Evolutionary conservation across 2,329 filamentous ascomycete species (phyloP).

Genomic region (Neofusicoccum ribis): DNA sequence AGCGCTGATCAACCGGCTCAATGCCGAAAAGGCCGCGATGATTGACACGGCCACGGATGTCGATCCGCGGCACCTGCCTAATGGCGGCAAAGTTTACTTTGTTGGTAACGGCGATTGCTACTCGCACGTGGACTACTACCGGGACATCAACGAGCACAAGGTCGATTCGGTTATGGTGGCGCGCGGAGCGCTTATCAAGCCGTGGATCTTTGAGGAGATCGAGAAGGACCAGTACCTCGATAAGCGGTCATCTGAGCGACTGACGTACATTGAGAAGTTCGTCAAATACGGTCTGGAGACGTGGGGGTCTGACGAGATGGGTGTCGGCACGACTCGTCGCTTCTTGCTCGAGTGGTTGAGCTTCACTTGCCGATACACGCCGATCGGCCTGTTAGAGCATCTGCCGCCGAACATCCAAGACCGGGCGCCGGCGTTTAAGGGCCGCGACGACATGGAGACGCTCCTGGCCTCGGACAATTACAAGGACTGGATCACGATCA

Average conservation of each 20-base stretch:
- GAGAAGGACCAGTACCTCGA: slow-evolving; percentile 89
- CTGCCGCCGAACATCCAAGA: slow-evolving; percentile 89
- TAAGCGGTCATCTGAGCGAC: slow-evolving; percentile 85
- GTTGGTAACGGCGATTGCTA: slow-evolving; percentile 96
- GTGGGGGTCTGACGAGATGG: slow-evolving; percentile 95
- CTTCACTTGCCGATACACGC: slow-evolving; percentile 90
- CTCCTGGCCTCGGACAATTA: slow-evolving; percentile 87
- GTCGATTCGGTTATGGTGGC: slow-evolving; percentile 97
- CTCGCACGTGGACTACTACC: slow-evolving; percentile 84
- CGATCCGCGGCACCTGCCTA: slow-evolving; percentile 71
- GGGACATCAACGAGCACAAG: slow-evolving; percentile 71
- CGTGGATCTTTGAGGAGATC: slow-evolving; percentile 98
- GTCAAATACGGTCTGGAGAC: slow-evolving; percentile 85
- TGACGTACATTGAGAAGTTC: slow-evolving; percentile 85
- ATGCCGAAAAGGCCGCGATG: slow-evolving; percentile 63
- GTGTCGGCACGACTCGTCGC: slow-evolving; percentile 83
- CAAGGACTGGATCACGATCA: slow-evolving; percentile 98
- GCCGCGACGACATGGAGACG: slow-evolving; percentile 90
- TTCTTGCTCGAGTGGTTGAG: slow-evolving; percentile 96
- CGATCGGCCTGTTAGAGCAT: slow-evolving; percentile 82
- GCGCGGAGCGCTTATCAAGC: slow-evolving; percentile 94
- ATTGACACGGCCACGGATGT: slow-evolving; percentile 77
- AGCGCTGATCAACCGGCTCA: slow-evolving; percentile 77
- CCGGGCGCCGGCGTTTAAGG: slow-evolving; percentile 78
- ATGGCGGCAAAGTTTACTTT: slow-evolving; percentile 77